A percentile compares a stretch with the other conserved stretches of the same genome.
These are phyloP conservation scores for Artomyces pyxidatus DNA, from an alignment of 768 basidiomycete genomes.

Conservation along the genomic window DNA sequence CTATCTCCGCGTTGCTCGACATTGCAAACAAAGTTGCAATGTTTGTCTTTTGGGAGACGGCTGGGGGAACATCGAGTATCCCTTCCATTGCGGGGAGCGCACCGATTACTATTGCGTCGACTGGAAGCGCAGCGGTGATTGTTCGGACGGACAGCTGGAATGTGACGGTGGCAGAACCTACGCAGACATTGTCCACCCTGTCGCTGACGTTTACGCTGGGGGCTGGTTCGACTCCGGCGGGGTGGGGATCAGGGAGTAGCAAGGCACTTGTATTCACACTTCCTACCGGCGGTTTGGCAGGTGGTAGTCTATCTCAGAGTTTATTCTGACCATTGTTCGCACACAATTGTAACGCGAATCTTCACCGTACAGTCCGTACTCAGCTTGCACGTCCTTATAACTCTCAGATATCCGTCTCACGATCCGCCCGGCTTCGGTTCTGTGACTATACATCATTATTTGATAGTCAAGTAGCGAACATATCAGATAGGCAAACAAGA, in stretches of 20 bases:
- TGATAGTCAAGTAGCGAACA: no score
- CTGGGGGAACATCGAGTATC: conserved; percentile 36
- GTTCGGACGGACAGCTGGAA: conserved; percentile 32
- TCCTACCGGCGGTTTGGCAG: conserved; percentile 37
- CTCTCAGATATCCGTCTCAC: no score
- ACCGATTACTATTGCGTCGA: conserved; percentile 26
- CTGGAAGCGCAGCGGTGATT: conserved; percentile 38
- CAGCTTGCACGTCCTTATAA: no score
- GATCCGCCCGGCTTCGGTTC: no score
- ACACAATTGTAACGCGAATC: no score
- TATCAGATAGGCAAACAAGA: no score
- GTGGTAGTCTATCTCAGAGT: conserved; percentile 33
- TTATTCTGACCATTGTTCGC: conserved; percentile 9
- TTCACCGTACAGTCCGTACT: no score
- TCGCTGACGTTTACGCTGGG: conserved; percentile 29
- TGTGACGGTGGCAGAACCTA: conserved; percentile 56
- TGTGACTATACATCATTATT: no score
- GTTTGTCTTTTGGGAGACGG: conserved; percentile 46
- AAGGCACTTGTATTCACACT: conserved; percentile 31
- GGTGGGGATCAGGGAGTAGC: conserved; percentile 14
- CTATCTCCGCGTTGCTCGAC: conserved; percentile 45
- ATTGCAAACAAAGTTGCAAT: conserved; percentile 32
- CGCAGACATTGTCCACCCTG: conserved; percentile 36
- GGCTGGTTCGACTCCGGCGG: conserved; percentile 11
- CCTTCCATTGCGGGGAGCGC: conserved; percentile 18